Evolutionary conservation across 2,329 filamentous ascomycete genomes (phyloP), one percentile per base, ranked within the genome.

Genomic region (Trichophyton schoenleinii): DNA sequence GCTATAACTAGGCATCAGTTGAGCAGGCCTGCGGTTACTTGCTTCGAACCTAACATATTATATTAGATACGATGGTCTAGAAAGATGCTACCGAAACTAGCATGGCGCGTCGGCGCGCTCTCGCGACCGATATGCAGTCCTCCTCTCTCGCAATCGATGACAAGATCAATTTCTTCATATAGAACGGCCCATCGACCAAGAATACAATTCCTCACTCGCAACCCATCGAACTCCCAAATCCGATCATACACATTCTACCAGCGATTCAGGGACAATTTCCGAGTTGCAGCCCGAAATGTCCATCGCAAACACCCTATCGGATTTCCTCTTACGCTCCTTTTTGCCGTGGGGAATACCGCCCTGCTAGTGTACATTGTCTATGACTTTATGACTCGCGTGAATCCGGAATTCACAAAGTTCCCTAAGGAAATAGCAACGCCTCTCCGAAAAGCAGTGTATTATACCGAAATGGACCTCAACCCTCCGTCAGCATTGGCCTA

Each of bases 371-470:
- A 78, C 62, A 66, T 76, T 20, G 70, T 73, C 44, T 79, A 78
- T 61, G 66, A 77, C 58, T 75, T 78, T 67, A 68, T 75, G 63
- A 76, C 68, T 9, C 71, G 73, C 49, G 71, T 76, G 41, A 71
- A 71, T 25, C 74, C 74, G 7, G 71, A 75, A 58, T 75, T 74
- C 62, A 68, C 72, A 36, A 73, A 74, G 13, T 79, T 77, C 63
- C 77, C 78, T 2, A 69, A 72, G 22, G 72, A 73, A 31, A 77
- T 79, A 25, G 72, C 76, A 18, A 71, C 75, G 68, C 85, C 88
- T 63, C 80, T 99, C 55, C 88, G 94, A 36, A 83, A 86, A 66
- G 94, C 91, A 0, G 77, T 97, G 28, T 96, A 92, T 76, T 95
- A 89, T 74, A 89, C 86, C 66, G 91, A 94, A 69, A 83, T 87